These are phyloP conservation scores for Trichoderma sp. DNA, from an alignment of 2,329 filamentous ascomycete species.

Conservation along the genomic window DNA sequence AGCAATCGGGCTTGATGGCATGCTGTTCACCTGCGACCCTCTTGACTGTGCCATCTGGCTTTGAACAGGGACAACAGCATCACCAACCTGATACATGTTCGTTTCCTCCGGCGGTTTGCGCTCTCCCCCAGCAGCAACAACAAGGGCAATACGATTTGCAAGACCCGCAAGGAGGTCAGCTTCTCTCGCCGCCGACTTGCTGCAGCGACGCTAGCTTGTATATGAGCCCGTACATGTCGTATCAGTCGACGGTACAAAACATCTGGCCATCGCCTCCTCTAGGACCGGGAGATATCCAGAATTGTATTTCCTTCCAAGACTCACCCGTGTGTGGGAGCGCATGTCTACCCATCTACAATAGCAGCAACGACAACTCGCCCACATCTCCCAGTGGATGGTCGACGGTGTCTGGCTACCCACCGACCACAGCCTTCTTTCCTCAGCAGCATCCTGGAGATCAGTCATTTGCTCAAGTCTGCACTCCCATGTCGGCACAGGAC, in stretches of 20 bases:
- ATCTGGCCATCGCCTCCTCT: slow-evolving; percentile 40
- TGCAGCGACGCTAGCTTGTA: slow-evolving; percentile 17
- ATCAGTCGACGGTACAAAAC: slow-evolving; percentile 25
- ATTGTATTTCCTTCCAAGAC: slow-evolving; percentile 34
- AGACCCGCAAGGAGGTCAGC: background rate
- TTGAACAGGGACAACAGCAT: slow-evolving; percentile 22
- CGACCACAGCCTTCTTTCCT: slow-evolving; percentile 24
- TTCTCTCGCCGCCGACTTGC: slow-evolving; percentile 23
- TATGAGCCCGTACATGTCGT: slow-evolving; percentile 12
- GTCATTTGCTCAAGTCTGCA: slow-evolving; percentile 24
- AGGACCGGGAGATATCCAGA: slow-evolving; percentile 39
- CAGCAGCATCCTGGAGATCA: slow-evolving; percentile 24
- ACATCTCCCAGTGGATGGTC: slow-evolving; percentile 38
- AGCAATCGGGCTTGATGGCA: slow-evolving; percentile 31
- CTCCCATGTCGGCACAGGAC: slow-evolving; percentile 28
- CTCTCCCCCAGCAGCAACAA: background rate
- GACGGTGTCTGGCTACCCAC: slow-evolving; percentile 27
- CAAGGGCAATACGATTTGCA: background rate
- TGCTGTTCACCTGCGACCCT: slow-evolving; percentile 30
- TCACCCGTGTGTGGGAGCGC: slow-evolving; percentile 32
- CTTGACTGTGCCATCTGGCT: slow-evolving; percentile 27
- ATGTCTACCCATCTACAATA: slow-evolving; percentile 27
- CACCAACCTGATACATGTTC: slow-evolving; percentile 27
- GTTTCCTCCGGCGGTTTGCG: slow-evolving; percentile 22
- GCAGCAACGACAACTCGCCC: slow-evolving; percentile 26